Conservation (phyloP, 2,329 filamentous ascomycete species). For the Phyllosticta citriasiana region DNA sequence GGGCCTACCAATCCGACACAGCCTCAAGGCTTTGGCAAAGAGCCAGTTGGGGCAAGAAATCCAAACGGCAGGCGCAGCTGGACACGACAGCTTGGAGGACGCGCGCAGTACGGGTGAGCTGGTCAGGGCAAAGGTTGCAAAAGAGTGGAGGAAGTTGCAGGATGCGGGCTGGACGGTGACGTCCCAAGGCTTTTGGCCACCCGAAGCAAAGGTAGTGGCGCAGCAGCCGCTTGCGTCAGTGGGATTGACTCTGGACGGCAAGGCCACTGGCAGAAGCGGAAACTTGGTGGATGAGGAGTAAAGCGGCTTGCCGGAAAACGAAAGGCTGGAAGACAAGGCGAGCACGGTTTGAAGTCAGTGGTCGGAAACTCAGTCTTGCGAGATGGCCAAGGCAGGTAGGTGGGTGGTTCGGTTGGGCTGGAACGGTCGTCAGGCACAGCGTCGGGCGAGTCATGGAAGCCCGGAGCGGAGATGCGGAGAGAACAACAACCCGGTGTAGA, state of each 20-base stretch:
- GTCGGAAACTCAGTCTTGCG: background rate
- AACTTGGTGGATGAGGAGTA: background rate
- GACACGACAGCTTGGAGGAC: slow-evolving; percentile 91
- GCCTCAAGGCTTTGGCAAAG: slow-evolving; percentile 65
- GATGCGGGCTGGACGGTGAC: slow-evolving; percentile 52
- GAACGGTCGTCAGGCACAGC: background rate
- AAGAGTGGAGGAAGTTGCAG: slow-evolving; percentile 60
- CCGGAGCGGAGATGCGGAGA: background rate
- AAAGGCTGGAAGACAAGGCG: background rate
- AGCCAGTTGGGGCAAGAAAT: slow-evolving; percentile 65
- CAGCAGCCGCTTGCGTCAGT: background rate
- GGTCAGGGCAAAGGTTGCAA: slow-evolving; percentile 58
- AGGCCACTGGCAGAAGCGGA: background rate
- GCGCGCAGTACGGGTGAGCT: slow-evolving; percentile 81
- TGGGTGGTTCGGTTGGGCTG: background rate
- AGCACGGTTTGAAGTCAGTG: background rate
- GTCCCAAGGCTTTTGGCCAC: slow-evolving; percentile 13
- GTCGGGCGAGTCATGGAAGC: background rate
- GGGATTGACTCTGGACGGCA: background rate
- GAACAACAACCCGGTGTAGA: background rate
- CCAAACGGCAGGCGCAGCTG: slow-evolving; percentile 57
- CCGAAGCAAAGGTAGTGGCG: background rate
- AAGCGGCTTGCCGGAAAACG: background rate
- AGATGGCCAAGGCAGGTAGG: background rate
- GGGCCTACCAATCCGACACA: slow-evolving; percentile 67